Percentiles rank a stretch among this genome's conserved stretches.
These are phyloP conservation scores for Rhizopogon roseolus DNA, from an alignment of 768 basidiomycete species.

Conservation along the genomic window DNA sequence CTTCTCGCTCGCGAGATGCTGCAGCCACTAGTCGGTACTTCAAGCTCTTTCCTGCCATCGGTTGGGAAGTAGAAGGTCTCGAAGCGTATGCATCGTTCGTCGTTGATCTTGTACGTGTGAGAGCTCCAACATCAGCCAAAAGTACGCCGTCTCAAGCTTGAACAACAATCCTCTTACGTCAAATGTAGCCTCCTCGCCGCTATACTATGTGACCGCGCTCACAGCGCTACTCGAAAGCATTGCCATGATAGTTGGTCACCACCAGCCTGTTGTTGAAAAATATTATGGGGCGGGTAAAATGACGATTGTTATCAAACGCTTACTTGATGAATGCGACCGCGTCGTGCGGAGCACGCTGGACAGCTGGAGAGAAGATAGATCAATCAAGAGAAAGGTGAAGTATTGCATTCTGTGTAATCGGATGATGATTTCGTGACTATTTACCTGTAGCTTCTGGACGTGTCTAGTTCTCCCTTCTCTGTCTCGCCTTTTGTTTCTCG, in stretches of 20 bases:
- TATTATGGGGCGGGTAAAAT: constrained; percentile 93
- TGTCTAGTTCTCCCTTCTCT: constrained; percentile 35
- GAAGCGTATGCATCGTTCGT: constrained; percentile 93
- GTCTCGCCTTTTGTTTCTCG: constrained; percentile 25
- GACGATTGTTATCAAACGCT: constrained; percentile 65
- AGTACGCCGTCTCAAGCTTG: constrained; percentile 38
- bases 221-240: constrained; percentile 94
- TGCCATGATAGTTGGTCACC: constrained; percentile 94
- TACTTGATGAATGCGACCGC: constrained; percentile 84
- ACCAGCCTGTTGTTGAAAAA: constrained; percentile 96
- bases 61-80: constrained; percentile 89
- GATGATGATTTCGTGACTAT: neutral
- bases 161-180: neutral
- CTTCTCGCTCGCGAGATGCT: constrained; percentile 77
- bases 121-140: constrained; percentile 76
- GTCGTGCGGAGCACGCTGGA: constrained; percentile 71
- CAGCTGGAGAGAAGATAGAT: constrained; percentile 90
- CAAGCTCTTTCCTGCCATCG: constrained; percentile 94
- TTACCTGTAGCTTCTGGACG: constrained; percentile 41
- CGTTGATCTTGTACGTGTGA: constrained; percentile 78
- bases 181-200: constrained; percentile 75
- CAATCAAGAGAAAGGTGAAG: constrained; percentile 71
- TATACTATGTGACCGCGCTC: constrained; percentile 86
- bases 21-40: constrained; percentile 90
- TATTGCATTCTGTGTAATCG: neutral